phyloP scores from a whole-genome alignment of 164 flowering plant genomes.

The Malania oleifera region DNA sequence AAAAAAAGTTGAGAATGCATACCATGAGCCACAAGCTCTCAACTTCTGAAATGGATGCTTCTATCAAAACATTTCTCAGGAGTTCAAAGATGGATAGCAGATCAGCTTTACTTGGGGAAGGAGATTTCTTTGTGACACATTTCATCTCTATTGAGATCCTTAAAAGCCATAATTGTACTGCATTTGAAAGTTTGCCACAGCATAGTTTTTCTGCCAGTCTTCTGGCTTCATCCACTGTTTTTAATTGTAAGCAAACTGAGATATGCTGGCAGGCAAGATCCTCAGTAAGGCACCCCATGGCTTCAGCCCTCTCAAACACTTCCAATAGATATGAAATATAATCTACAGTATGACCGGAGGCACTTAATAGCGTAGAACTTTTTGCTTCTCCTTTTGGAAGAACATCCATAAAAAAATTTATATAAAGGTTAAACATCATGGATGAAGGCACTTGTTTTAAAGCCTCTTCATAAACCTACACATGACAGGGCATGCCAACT shows the following conservation, averaged over 20 bases:
- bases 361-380: conserved; percentile 11
- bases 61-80: conserved; percentile 35
- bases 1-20: conserved; percentile 14
- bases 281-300: conserved; percentile 56
- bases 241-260: conserved; percentile 50
- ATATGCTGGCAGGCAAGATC: conserved; percentile 79
- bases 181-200: conserved; percentile 36
- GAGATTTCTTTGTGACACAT: conserved; percentile 30
- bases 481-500: conserved; percentile 8
- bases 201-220: conserved; percentile 57
- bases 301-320: conserved; percentile 67
- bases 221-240: conserved; percentile 61
- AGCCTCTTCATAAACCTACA: conserved; percentile 82
- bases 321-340: conserved; percentile 38
- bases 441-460: conserved; percentile 44
- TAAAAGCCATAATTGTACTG: conserved; percentile 51
- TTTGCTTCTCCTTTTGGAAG: conserved; percentile 27
- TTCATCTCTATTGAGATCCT: conserved; percentile 61
- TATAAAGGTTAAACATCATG: conserved; percentile 47
- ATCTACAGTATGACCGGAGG: conserved; percentile 16
- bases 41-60: conserved; percentile 51
- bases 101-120: conserved; percentile 42
- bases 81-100: conserved; percentile 46
- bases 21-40: conserved; percentile 89
- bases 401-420: conserved; percentile 53